These are phyloP conservation scores for Scortechinia acanthostroma DNA, from an alignment of 2,329 filamentous ascomycete species.

Conservation along the genomic window DNA sequence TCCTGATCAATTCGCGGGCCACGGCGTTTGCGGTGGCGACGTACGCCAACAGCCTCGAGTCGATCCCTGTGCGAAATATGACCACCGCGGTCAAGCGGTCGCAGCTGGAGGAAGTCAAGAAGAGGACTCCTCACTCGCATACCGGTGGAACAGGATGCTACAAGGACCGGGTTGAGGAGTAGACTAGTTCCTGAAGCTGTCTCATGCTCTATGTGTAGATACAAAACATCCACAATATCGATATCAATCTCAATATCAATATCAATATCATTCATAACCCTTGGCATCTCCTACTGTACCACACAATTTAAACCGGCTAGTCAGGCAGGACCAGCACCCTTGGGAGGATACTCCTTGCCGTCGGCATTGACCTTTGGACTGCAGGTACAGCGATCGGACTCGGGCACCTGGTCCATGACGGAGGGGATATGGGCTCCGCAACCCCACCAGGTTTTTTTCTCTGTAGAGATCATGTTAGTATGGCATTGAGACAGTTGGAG, in stretches of 20 bases:
- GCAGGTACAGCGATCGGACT: slow-evolving; percentile 57
- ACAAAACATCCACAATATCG: too few species aligned
- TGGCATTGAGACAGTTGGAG: slow-evolving; percentile 4
- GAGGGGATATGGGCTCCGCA: slow-evolving; percentile 53
- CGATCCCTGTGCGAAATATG: too few species aligned
- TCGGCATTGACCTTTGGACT: slow-evolving; percentile 52
- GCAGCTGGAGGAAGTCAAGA: too few species aligned
- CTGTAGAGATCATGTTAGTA: slow-evolving; percentile 26
- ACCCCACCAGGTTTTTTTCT: slow-evolving; percentile 57
- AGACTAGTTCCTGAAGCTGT: too few species aligned
- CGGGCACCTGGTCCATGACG: slow-evolving; percentile 54
- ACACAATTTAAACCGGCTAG: neutral
- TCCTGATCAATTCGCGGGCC: slow-evolving; percentile 25
- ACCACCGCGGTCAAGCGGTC: too few species aligned
- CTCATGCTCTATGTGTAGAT: too few species aligned
- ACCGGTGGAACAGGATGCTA: too few species aligned
- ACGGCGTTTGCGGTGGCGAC: slow-evolving; percentile 42
- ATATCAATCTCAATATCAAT: too few species aligned
- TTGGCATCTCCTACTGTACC: neutral
- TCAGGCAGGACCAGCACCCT: neutral
- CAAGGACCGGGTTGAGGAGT: too few species aligned
- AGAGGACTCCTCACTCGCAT: too few species aligned
- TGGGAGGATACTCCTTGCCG: slow-evolving; percentile 31
- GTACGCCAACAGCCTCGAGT: slow-evolving; percentile 27
- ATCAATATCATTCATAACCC: too few species aligned